Evolutionary conservation across 352 stramenopile genomes (phyloP).

Genomic region (Halophytophthora batemanensis): DNA sequence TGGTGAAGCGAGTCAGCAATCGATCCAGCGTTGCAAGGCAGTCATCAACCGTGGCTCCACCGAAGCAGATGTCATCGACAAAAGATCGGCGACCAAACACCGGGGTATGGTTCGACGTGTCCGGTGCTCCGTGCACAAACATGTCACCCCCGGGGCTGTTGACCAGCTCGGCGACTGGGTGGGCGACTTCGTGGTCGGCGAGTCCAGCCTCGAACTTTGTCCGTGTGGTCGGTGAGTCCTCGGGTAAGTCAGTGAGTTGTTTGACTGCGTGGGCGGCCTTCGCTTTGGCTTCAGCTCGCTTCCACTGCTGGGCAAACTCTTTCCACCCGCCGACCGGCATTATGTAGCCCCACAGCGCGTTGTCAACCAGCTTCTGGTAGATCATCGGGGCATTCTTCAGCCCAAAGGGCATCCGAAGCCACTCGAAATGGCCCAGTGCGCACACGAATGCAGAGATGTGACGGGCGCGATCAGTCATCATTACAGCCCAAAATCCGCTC

Average conservation of each 20-base stretch:
- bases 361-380: slow-evolving; percentile 10
- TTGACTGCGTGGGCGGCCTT: neutral
- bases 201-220: neutral
- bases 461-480: slow-evolving; percentile 8
- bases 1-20: slow-evolving; percentile 7
- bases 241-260: neutral
- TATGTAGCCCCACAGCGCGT: neutral
- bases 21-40: slow-evolving; percentile 3
- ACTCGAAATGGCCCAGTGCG: slow-evolving; percentile 13
- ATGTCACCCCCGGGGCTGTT: slow-evolving; percentile 5
- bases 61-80: slow-evolving; percentile 18
- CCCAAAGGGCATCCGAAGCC: slow-evolving; percentile 7
- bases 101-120: neutral
- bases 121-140: slow-evolving; percentile 1
- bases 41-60: neutral
- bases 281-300: neutral
- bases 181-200: neutral
- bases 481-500: neutral
- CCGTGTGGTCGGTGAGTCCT: neutral
- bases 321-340: slow-evolving; percentile 4
- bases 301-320: neutral
- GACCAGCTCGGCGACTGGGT: neutral
- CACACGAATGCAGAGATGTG: slow-evolving; percentile 7
- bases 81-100: slow-evolving; percentile 9
- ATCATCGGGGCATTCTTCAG: slow-evolving; percentile 6